Evolutionary conservation across 2,329 filamentous ascomycete species (phyloP).

Genomic region (Pseudocercospora vitis): DNA sequence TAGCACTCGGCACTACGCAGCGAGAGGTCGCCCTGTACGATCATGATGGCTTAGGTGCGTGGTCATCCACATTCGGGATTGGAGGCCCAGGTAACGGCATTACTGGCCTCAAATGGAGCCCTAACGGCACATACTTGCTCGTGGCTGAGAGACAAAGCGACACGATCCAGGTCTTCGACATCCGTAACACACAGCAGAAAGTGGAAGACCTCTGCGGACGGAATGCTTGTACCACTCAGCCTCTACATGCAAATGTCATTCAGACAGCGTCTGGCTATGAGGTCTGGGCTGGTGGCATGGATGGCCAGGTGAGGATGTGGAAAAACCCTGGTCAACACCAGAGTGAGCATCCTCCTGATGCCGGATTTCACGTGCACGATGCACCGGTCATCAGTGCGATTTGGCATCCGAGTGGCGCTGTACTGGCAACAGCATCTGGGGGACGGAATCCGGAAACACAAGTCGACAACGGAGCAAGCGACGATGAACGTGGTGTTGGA

Average conservation of each 20-base stretch:
- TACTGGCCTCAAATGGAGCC: slow-evolving; percentile 58
- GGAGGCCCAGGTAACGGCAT: slow-evolving; percentile 52
- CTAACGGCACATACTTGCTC: slow-evolving; percentile 59
- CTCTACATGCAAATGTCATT: slow-evolving; percentile 56
- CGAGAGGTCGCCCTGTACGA: slow-evolving; percentile 59
- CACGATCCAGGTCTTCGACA: slow-evolving; percentile 59
- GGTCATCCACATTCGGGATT: slow-evolving; percentile 50
- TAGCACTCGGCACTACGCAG: slow-evolving; percentile 60
- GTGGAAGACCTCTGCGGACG: slow-evolving; percentile 52
- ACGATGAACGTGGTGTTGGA: neutral
- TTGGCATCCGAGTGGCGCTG: slow-evolving; percentile 49
- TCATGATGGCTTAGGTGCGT: slow-evolving; percentile 49
- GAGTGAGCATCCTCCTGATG: slow-evolving; percentile 46
- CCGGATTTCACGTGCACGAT: slow-evolving; percentile 47
- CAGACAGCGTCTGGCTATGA: slow-evolving; percentile 46
- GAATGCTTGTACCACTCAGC: slow-evolving; percentile 53
- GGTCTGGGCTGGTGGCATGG: slow-evolving; percentile 60
- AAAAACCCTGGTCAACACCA: slow-evolving; percentile 44
- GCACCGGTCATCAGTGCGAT: slow-evolving; percentile 49
- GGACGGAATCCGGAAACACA: slow-evolving; percentile 29
- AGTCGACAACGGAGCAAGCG: slow-evolving; percentile 8
- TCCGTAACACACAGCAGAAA: slow-evolving; percentile 54
- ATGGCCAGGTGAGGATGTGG: slow-evolving; percentile 54
- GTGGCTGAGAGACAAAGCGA: slow-evolving; percentile 59
- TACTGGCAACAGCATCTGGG: slow-evolving; percentile 54